Evolutionary conservation across 306 rosid species (phyloP), one percentile per base, ranked within the genome.

Genomic region (Cucumis cinereus): DNA sequence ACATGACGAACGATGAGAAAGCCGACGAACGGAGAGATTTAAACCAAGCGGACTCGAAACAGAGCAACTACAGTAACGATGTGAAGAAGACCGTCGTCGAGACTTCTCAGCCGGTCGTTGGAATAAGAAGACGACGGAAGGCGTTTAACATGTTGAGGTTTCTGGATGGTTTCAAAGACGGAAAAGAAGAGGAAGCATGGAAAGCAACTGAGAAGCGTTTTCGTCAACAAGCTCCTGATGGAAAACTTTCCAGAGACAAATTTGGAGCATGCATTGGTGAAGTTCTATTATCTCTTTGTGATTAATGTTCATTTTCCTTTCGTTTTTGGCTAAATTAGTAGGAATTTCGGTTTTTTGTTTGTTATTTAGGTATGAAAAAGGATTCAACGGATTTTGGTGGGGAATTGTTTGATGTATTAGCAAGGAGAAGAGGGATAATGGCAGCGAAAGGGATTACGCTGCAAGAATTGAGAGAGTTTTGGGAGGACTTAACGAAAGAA

Each of bases 251-350:
- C 26, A 88, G 86, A 81, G 93, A 90, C 30, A 89, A 92, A 75
- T 95, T 95, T 78, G 99, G 92, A 66, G 55, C 60, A 61, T 90
- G 98, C 90, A 85, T 95, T 54, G 95, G 99, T 94, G 83, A 68
- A 7, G 13, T 28, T 30, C 5, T 26, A 16, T 17, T 10, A 14
- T 67, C 9, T 11, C 53, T 69, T 2, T 40, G 6, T 12, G 54
- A 41, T 70, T 70, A 24, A 7, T 26, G 38, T 68, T 20, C 13
- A 2, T 68, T 43, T 43, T 14, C 4, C 1, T 1, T 4, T 66
- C 4, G 2, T 4, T 66, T 38, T 20, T 38, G 17, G 57, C 35
- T 47, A 69, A 20, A 67, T 41, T 20, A 11, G 8, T 67, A 40
- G 41, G 58, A 71, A 26, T 9, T 49, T 71, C 14, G 38, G 4